Conservation (phyloP, 306 rosid species). For the Clitoria ternatea region DNA sequence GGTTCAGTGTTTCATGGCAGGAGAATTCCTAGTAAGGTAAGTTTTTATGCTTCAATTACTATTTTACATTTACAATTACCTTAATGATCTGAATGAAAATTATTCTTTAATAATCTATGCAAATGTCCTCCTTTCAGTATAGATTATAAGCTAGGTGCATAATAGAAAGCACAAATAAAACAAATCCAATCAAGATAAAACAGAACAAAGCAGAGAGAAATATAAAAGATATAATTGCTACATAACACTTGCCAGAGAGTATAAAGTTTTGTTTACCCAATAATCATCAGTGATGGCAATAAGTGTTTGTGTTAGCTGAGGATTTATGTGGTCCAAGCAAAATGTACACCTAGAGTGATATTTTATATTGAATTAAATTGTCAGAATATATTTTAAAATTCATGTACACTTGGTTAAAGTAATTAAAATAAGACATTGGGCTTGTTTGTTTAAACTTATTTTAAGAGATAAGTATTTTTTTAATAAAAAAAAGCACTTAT, state of each 20-base stretch:
- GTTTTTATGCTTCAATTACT: conserved; percentile 24
- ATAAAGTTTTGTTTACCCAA: not conserved
- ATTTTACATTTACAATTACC: not conserved
- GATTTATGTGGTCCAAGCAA: not conserved
- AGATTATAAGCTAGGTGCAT: not conserved
- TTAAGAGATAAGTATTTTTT: too few relatives aligned
- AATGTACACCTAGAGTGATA: not conserved
- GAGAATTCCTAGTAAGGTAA: conserved; percentile 79
- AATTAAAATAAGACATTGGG: not conserved
- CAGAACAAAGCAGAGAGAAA: not conserved
- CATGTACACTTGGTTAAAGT: not conserved
- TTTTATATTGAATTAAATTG: not conserved
- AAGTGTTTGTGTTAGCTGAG: not conserved
- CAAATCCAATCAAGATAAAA: not conserved
- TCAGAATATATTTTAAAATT: not conserved
- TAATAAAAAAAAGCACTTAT: too few relatives aligned
- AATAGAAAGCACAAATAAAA: not conserved
- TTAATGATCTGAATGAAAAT: not conserved
- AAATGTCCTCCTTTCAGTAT: not conserved
- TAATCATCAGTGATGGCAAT: not conserved
- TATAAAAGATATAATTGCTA: not conserved
- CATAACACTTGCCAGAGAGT: not conserved
- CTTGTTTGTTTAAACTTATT: too few relatives aligned
- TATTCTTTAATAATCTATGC: not conserved
- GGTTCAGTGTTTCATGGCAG: conserved; percentile 54